Evolutionary conservation across 1,284 basidiomycete species (phyloP), one percentile per base, ranked within the genome.

Genomic region (Heterobasidion parviporum): DNA sequence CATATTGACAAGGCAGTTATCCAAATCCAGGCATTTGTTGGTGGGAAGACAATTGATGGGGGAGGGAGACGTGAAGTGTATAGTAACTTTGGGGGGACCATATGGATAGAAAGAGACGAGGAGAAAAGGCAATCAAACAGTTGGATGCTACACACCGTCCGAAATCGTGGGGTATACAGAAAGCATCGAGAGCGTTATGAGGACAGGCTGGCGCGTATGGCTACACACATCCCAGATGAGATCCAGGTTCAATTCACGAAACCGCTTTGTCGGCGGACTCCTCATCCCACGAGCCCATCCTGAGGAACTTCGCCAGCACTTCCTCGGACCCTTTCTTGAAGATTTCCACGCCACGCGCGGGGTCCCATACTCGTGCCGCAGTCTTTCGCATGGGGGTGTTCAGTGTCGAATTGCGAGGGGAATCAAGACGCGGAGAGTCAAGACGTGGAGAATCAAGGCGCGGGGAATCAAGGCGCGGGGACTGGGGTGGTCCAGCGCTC

Each of bases 311-410:
- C 8, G 84, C 80, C 43, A 93, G 74, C 14, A 91, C 88, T 63
- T 92, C 86, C 65, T 94, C 90, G 2, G 89, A 90, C 18, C 86
- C 84, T 55, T 81, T 81, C 69, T 90, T 92, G 70, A 92, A 90
- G 43, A 86, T 63, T 55, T 92, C 89, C 7, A 92, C 83, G 48
- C 85, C 85, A 18, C 89, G 80, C 10, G 85, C 82, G 16, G 89
- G 87, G 64, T 92, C 87, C 81, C 85, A 92, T 4, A 85, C 84
- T 9, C 88, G 78, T 3, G 76, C 78, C 14, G 70, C 68, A 15
- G 64, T 59, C 52, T 65, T 69, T 26, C 65, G 64, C 10, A 57
- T 50, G 0, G 63, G 64, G 43, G 61, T 45, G n/a, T 63, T 44
- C 16, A 64, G 64, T 66, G 10, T 64, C 65, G 47, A 52, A 26